These are phyloP conservation scores for Xylaria sp. DNA, from an alignment of 2,329 filamentous ascomycete species.

Conservation along the genomic window DNA sequence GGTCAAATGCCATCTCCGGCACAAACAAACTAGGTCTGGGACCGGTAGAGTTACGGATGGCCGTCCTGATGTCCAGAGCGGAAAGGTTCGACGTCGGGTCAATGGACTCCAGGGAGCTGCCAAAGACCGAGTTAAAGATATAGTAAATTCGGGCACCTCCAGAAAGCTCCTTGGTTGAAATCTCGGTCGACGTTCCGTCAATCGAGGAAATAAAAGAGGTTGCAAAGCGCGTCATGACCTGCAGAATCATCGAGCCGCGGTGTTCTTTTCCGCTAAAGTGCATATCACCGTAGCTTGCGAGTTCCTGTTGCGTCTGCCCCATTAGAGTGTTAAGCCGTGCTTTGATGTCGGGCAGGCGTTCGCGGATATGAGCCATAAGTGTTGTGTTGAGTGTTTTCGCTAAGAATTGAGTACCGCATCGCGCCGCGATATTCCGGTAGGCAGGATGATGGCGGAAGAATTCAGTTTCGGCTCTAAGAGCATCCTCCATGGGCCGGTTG, in stretches of 20 bases:
- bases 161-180: slow-evolving; percentile 96
- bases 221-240: slow-evolving; percentile 97
- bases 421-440: slow-evolving; percentile 89
- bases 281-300: slow-evolving; percentile 96
- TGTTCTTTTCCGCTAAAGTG: slow-evolving; percentile 97
- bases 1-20: slow-evolving; percentile 93
- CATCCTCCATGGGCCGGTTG: slow-evolving; percentile 90
- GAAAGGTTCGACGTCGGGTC: slow-evolving; percentile 95
- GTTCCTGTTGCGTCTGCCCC: slow-evolving; percentile 98
- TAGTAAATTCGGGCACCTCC: slow-evolving; percentile 96
- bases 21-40: slow-evolving; percentile 94
- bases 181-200: slow-evolving; percentile 96
- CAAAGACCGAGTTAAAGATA: slow-evolving; percentile 98
- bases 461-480: slow-evolving; percentile 80
- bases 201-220: slow-evolving; percentile 98
- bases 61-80: slow-evolving; percentile 89
- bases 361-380: slow-evolving; percentile 92
- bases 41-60: slow-evolving; percentile 95
- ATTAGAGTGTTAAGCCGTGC: slow-evolving; percentile 95
- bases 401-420: slow-evolving; percentile 89
- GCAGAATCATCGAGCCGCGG: slow-evolving; percentile 86
- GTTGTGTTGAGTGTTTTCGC: slow-evolving; percentile 94
- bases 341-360: slow-evolving; percentile 95
- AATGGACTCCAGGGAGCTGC: slow-evolving; percentile 90
- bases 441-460: slow-evolving; percentile 98